phyloP scores from a whole-genome alignment of 305 asterid genomes.

The Plantago lanceolata region DNA sequence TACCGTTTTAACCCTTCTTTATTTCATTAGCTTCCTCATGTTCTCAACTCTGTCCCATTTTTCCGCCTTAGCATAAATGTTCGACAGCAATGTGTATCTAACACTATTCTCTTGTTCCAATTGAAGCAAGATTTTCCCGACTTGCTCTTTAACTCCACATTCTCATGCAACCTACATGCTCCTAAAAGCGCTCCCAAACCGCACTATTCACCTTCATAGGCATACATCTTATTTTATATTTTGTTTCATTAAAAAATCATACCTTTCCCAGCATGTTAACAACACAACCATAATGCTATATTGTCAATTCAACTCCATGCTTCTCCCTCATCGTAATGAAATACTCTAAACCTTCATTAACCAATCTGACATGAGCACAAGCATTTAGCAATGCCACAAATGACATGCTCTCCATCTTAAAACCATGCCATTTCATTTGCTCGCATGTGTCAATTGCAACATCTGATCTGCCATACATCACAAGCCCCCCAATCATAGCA shows the following conservation, averaged over 20 bases:
- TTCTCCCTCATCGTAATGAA: constrained; percentile 31
- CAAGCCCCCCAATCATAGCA: constrained; percentile 44
- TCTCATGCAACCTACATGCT: constrained; percentile 39
- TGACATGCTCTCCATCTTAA: constrained; percentile 32
- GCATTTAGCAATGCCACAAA: constrained; percentile 38
- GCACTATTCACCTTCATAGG: constrained; percentile 40
- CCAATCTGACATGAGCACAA: constrained; percentile 47
- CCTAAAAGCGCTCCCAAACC: constrained; percentile 42
- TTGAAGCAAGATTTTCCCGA: constrained; percentile 36
- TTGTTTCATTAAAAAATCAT: constrained; percentile 39
- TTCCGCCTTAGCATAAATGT: constrained; percentile 49
- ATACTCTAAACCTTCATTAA: constrained; percentile 35
- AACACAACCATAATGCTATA: constrained; percentile 46
- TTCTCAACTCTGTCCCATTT: constrained; percentile 41
- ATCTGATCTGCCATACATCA: constrained; percentile 43
- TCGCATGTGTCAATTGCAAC: constrained; percentile 38
- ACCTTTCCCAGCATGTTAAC: constrained; percentile 42
- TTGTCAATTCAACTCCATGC: constrained; percentile 25
- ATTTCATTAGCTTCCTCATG: constrained; percentile 40
- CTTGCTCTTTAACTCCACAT: constrained; percentile 37
- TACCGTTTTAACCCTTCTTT: constrained; percentile 34
- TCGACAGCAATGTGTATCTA: constrained; percentile 37
- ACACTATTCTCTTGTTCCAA: constrained; percentile 43
- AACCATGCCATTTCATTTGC: constrained; percentile 24
- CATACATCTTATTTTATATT: constrained; percentile 34